phyloP scores from a whole-genome alignment of 305 asterid species.

The Plantago rigida region DNA sequence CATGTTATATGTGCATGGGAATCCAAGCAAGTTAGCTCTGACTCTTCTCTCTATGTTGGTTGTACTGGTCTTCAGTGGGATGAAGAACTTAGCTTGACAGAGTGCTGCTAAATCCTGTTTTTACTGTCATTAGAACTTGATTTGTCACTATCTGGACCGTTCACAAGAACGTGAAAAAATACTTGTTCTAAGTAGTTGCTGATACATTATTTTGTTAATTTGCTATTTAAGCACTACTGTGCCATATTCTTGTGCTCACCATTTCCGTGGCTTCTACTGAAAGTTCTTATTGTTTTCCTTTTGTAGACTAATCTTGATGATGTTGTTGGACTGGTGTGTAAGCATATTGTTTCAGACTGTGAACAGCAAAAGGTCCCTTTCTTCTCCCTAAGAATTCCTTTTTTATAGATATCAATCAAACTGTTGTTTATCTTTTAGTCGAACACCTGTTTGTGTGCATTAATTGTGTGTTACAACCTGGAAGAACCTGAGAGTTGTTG shows the following conservation, averaged over 20 bases:
- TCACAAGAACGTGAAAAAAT: too few species aligned
- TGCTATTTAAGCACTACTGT: not conserved
- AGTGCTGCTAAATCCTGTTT: slow-evolving; percentile 3
- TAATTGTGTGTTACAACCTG: not conserved
- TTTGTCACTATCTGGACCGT: not conserved
- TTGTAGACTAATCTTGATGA: slow-evolving; percentile 66
- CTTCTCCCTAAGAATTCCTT: slow-evolving; percentile 13
- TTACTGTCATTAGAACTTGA: slow-evolving; percentile 13
- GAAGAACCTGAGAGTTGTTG: too few species aligned
- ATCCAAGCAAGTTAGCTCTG: slow-evolving; percentile 9
- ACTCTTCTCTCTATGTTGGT: not conserved
- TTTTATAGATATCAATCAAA: not conserved
- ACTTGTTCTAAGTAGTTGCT: too few species aligned
- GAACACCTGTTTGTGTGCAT: not conserved
- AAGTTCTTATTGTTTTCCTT: slow-evolving; percentile 14
- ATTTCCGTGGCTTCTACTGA: slow-evolving; percentile 24
- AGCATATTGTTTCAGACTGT: slow-evolving; percentile 59
- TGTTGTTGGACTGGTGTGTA: slow-evolving; percentile 56
- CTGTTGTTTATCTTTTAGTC: too few species aligned
- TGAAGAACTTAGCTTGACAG: not conserved
- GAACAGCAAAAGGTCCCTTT: slow-evolving; percentile 63
- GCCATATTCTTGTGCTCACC: slow-evolving; percentile 6
- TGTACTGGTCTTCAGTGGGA: slow-evolving; percentile 4
- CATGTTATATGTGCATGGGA: slow-evolving; percentile 6
- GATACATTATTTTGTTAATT: not conserved